Evolutionary conservation across 2,329 filamentous ascomycete genomes (phyloP).

Genomic region (Pestalotiopsis sp.): DNA sequence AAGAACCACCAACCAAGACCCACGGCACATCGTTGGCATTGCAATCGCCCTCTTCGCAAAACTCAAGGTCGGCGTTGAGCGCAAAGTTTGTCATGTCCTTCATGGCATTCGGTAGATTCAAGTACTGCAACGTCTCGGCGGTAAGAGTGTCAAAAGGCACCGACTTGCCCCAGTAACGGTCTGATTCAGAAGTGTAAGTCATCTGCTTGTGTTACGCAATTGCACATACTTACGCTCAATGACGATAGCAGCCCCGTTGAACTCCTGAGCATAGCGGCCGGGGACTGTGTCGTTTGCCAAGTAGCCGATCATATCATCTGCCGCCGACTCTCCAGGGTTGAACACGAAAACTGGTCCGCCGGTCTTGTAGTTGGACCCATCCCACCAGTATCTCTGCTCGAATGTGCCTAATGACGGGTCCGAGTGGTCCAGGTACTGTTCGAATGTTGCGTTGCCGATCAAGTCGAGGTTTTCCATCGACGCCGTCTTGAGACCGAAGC

Average conservation of each 20-base stretch:
- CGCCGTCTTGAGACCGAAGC: conserved; percentile 7
- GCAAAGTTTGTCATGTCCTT: conserved; percentile 32
- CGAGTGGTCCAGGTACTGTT: conserved; percentile 16
- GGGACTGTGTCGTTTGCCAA: conserved; percentile 17
- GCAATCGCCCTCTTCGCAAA: conserved; percentile 38
- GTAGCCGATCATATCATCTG: conserved; percentile 18
- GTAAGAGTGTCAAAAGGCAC: conserved; percentile 21
- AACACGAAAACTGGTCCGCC: conserved; percentile 24
- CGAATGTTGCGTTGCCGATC: conserved; percentile 17
- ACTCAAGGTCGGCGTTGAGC: conserved; percentile 40
- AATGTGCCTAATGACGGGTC: conserved; percentile 18
- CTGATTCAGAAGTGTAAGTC: conserved; percentile 2
- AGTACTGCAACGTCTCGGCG: conserved; percentile 24
- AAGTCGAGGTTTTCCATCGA: conserved; percentile 3
- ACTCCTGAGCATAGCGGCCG: conserved; percentile 21
- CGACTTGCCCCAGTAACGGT: conserved; percentile 24
- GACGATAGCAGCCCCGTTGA: conserved; percentile 21
- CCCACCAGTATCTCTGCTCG: conserved; percentile 22
- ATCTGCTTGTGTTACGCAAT: background rate
- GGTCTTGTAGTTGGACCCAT: conserved; percentile 16
- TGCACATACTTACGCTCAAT: conserved; percentile 18
- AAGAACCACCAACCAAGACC: conserved; percentile 55
- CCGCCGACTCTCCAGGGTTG: conserved; percentile 20
- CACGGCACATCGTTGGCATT: conserved; percentile 49
- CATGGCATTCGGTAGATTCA: conserved; percentile 29